Conservation (phyloP, 768 basidiomycete species). For the Mycena alexandri region DNA sequence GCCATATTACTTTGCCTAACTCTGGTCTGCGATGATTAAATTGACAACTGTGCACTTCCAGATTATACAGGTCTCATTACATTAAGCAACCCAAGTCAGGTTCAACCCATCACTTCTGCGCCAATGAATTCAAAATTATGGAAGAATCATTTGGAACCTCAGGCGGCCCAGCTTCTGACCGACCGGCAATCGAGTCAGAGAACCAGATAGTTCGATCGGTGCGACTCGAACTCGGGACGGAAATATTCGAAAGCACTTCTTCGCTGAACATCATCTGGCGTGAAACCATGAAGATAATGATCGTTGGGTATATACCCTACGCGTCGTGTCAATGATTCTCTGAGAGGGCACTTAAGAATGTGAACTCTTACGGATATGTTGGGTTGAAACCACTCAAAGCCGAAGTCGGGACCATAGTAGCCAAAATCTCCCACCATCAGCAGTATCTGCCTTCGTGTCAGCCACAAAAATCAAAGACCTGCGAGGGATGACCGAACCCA, state of each 20-base stretch:
- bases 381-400: constrained; percentile 37
- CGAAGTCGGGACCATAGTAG: constrained; percentile 33
- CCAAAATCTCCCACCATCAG: constrained; percentile 36
- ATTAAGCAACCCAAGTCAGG: too few species aligned
- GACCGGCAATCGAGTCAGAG: background rate
- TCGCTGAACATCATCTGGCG: constrained; percentile 32
- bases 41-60: too few species aligned
- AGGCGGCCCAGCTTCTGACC: background rate
- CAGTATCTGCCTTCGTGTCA: constrained; percentile 12
- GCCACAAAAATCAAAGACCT: background rate
- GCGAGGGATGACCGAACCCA: constrained; percentile 28
- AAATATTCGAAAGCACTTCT: constrained; percentile 13
- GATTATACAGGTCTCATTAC: too few species aligned
- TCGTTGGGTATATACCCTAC: constrained; percentile 37
- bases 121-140: constrained; percentile 17
- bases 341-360: too few species aligned
- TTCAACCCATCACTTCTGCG: constrained; percentile 4
- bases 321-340: background rate
- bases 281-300: constrained; percentile 38
- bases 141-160: constrained; percentile 6
- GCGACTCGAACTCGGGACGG: background rate
- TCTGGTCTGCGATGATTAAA: too few species aligned
- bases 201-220: constrained; percentile 26
- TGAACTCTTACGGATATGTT: constrained; percentile 26
- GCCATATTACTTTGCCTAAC: too few species aligned